Evolutionary conservation across 192 early-diverging fungal genomes (phyloP), one percentile per base, ranked within the genome.

Genomic region (Backusella morwellensis): DNA sequence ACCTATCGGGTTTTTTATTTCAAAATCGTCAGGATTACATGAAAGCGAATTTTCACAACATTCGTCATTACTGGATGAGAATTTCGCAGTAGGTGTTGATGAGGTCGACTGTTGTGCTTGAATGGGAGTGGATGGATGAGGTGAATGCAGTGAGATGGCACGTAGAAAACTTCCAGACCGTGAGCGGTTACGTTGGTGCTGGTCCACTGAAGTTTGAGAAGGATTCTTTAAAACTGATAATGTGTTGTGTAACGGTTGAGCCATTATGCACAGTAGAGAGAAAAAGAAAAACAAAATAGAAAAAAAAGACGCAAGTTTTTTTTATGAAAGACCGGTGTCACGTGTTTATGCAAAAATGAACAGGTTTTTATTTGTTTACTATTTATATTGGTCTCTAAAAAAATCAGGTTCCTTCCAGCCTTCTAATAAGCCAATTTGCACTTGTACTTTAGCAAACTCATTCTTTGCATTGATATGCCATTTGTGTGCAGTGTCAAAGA

Each of bases 1-100:
- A 82, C 80, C 80, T 21, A 82, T 82, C 19, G 80, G 75, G 29
- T 54, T 73, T 34, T 72, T 44, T 21, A 82, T 78, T 29, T 82
- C 80, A 75, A 77, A 82, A 68, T 82, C 80, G 17, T 74, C 80
- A 41, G 68, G 47, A 44, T 76, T 76, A 70, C 40, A 26, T 32
- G 68, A 76, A 68, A 70, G 41, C 7, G 68, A 21, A 15, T 21
- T 69, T 23, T 36, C 35, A 21, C 35, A 69, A 21, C 19, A 9
- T 35, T 35, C 35, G 2, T 38, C 35, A 35, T 69, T n/a, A 35
- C 6, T 69, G 68, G 36, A 69, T 38, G 35, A 69, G 54, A 23
- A 23, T 56, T 69, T 69, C 3, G 68, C n/a, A 9, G n/a, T 69
- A 1, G 68, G 35, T 69, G 35, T n/a, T 38, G 68, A 69, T 69